Evolutionary conservation across 371 early-diverging fungal genomes (phyloP), one percentile per base, ranked within the genome.

Genomic region (Entomophthora muscae): DNA sequence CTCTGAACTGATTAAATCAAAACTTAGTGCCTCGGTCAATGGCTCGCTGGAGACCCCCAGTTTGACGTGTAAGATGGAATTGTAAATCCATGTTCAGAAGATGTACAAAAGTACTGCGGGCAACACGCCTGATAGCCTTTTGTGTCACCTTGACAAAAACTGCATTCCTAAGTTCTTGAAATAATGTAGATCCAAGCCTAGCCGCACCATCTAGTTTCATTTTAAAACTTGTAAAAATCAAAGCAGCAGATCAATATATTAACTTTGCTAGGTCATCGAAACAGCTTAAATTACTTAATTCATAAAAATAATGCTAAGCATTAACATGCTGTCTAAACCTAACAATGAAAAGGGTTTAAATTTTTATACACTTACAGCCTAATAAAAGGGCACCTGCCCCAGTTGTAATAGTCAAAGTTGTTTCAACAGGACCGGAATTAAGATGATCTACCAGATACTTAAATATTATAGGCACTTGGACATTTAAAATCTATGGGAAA

Each of bases 11-110:
- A 3, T 3, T 32, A 2, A 64, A n/a, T 1, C 21, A 64, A 66
- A 72, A 83, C 85, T 95, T 97, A 60, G 95, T 95, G 65, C 98
- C 98, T 52, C 98, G 84, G 73, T 97, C 97, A 67, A 97, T 93
- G 24, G 97, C 94, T 13, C 97, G 80, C 55, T 88, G 87, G 32
- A 97, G 76, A 7, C 93, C 97, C 65, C 97, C 97, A 0, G 97
- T 95, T 73, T 95, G 93, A 26, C 94, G 79, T 27, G 83, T 78
- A 22, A 95, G 71, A 72, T 95, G 96, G 72, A 92, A 97, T 12
- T 78, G 76, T 64, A 92, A 76, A 64, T 95, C 96, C 54, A 95
- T 73, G 53, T 80, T 70, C 59, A 88, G 85, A 64, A 97, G 72
- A 68, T 95, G 98, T 59, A 79, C 74, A 75, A 93, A 97, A 10